Percentiles rank a stretch among this genome's conserved stretches.
Evolutionary conservation across 805 yeast genomes (phyloP).

Genomic region (Isabelozyma heimii): DNA sequence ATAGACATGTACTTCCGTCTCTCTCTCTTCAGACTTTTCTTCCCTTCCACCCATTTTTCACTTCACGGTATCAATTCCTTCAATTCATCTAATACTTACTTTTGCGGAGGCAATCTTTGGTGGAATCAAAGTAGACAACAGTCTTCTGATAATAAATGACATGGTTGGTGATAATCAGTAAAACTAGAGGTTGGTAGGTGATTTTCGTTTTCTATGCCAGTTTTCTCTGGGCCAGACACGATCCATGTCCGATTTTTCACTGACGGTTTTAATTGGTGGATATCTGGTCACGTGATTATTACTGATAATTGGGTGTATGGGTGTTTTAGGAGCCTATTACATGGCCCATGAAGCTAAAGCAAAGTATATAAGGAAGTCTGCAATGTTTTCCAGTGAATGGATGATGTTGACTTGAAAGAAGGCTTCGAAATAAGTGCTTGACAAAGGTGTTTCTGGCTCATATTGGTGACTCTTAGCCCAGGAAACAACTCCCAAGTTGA

Average conservation of each 20-base stretch:
- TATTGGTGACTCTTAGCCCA: too few species aligned
- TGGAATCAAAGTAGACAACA: slow-evolving; percentile 92
- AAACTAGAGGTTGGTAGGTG: neutral
- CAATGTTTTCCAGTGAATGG: too few species aligned
- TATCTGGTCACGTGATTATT: neutral
- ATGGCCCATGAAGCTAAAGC: neutral
- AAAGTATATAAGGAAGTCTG: neutral
- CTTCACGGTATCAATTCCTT: neutral
- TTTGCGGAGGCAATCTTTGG: slow-evolving; percentile 97
- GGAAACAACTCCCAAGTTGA: too few species aligned
- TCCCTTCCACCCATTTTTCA: neutral
- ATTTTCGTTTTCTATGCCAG: neutral
- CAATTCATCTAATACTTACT: slow-evolving; percentile 47
- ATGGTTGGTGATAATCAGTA: slow-evolving; percentile 27
- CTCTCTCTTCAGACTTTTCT: neutral
- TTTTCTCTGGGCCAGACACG: neutral
- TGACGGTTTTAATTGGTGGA: neutral
- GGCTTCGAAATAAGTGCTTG: too few species aligned
- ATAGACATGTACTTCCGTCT: neutral
- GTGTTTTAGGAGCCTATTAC: neutral
- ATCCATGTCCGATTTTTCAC: neutral
- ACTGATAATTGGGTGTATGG: neutral
- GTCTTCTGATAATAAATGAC: slow-evolving; percentile 90
- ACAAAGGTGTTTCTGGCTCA: too few species aligned
- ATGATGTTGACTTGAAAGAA: too few species aligned